Conservation (phyloP, 257 asterid genomes). For the Plantago major region DNA sequence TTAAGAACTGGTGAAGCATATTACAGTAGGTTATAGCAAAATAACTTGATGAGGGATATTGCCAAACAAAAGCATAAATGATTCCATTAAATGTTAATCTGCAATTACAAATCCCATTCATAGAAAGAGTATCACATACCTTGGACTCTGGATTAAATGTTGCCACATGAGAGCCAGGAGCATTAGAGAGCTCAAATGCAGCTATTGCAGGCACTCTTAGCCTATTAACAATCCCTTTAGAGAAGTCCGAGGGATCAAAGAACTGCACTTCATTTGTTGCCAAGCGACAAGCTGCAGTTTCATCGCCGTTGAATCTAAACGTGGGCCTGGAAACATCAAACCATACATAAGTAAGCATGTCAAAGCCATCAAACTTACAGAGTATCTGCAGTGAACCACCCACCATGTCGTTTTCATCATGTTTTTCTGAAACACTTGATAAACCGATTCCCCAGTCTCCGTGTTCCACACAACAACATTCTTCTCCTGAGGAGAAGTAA, state of each 20-base stretch:
- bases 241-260: conserved; percentile 67
- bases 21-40: neutral
- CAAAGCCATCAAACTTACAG: conserved; percentile 12
- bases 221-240: conserved; percentile 66
- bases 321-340: conserved; percentile 58
- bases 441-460: conserved; percentile 65
- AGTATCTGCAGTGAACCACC: neutral
- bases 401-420: conserved; percentile 87
- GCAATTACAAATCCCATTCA: neutral
- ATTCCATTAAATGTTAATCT: neutral
- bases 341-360: conserved; percentile 15
- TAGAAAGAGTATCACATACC: conserved; percentile 34
- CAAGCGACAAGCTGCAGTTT: conserved; percentile 72
- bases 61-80: neutral
- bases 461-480: conserved; percentile 68
- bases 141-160: conserved; percentile 89
- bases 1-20: neutral
- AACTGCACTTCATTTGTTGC: conserved; percentile 87
- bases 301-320: conserved; percentile 62
- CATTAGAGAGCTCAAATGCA: conserved; percentile 76
- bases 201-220: conserved; percentile 86
- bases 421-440: conserved; percentile 69
- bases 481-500: conserved; percentile 64
- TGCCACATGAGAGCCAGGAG: conserved; percentile 70
- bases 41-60: neutral